Percentiles rank a stretch among this genome's conserved stretches.
Evolutionary conservation across 2,329 filamentous ascomycete genomes (phyloP).

Genomic region (Arthroderma uncinatum): DNA sequence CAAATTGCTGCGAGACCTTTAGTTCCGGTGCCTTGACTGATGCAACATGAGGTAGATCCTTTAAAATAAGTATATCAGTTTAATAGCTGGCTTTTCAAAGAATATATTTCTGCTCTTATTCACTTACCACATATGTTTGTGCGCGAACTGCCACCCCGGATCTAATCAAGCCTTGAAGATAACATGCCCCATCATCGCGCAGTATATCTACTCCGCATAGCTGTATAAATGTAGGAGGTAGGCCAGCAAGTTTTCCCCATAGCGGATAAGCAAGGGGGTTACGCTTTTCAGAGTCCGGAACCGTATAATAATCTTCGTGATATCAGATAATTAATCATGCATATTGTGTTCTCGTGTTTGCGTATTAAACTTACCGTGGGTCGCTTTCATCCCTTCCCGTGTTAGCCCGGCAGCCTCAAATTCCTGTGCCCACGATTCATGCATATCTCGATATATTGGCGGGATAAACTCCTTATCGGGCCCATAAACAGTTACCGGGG

Average conservation of each 20-base stretch:
- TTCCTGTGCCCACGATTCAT: slow-evolving; percentile 7
- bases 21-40: slow-evolving; percentile 4
- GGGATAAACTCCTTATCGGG: slow-evolving; percentile 7
- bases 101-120: neutral
- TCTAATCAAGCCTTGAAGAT: slow-evolving; percentile 4
- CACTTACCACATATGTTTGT: neutral
- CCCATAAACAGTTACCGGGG: slow-evolving; percentile 8
- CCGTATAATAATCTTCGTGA: neutral
- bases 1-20: neutral
- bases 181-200: slow-evolving; percentile 5
- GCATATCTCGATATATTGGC: neutral
- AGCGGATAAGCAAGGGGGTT: slow-evolving; percentile 7
- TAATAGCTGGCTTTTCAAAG: neutral
- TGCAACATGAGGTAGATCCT: slow-evolving; percentile 6
- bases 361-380: neutral
- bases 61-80: neutral
- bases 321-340: neutral
- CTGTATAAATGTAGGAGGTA: slow-evolving; percentile 3
- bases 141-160: slow-evolving; percentile 6
- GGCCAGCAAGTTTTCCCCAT: slow-evolving; percentile 4
- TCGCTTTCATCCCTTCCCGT: slow-evolving; percentile 1
- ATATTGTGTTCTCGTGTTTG: neutral
- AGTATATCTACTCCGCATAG: slow-evolving; percentile 5
- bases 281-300: slow-evolving; percentile 2
- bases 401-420: slow-evolving; percentile 1